Conservation (phyloP, 495 filamentous ascomycete species). For the Astrocystis sublimbata region DNA sequence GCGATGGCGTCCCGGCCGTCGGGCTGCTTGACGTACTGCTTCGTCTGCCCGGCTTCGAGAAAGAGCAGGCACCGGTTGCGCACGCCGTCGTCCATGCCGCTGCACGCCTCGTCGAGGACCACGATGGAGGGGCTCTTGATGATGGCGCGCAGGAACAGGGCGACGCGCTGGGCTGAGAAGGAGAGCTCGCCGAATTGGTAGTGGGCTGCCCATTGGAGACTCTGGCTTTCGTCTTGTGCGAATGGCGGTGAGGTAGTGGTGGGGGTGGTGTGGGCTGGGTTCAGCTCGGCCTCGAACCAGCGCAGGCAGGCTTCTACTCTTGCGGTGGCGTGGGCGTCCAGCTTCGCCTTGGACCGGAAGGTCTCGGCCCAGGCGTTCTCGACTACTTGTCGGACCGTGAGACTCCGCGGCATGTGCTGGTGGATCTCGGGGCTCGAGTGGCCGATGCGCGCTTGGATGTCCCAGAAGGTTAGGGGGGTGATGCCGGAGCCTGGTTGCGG, state of each 20-base stretch:
- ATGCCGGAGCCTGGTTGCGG: conserved; percentile 64
- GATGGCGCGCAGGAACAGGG: conserved; percentile 81
- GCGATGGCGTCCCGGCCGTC: conserved; percentile 35
- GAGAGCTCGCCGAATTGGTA: conserved; percentile 71
- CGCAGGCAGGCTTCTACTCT: conserved; percentile 65
- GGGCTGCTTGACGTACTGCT: conserved; percentile 30
- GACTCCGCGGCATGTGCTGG: conserved; percentile 79
- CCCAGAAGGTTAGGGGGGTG: conserved; percentile 83
- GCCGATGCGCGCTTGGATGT: conserved; percentile 85
- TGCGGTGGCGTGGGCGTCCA: conserved; percentile 54
- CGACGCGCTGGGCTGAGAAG: conserved; percentile 77
- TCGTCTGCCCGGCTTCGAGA: conserved; percentile 61
- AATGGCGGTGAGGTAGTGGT: not conserved
- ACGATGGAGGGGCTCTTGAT: conserved; percentile 83
- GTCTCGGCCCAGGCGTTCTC: conserved; percentile 90
- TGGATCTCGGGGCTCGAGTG: conserved; percentile 94
- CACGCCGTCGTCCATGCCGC: conserved; percentile 80
- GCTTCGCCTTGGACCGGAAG: conserved; percentile 65
- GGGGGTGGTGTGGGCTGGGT: conserved; percentile 42
- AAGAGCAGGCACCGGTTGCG: conserved; percentile 82
- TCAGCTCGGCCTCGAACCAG: conserved; percentile 75
- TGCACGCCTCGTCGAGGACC: conserved; percentile 91
- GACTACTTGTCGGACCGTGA: conserved; percentile 72
- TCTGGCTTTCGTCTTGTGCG: not conserved
- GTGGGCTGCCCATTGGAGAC: conserved; percentile 67